A percentile compares a stretch with the other conserved stretches of the same genome.
These are phyloP conservation scores for Neospora caninum DNA, from an alignment of 169 alveolate genomes.

Conservation along the genomic window DNA sequence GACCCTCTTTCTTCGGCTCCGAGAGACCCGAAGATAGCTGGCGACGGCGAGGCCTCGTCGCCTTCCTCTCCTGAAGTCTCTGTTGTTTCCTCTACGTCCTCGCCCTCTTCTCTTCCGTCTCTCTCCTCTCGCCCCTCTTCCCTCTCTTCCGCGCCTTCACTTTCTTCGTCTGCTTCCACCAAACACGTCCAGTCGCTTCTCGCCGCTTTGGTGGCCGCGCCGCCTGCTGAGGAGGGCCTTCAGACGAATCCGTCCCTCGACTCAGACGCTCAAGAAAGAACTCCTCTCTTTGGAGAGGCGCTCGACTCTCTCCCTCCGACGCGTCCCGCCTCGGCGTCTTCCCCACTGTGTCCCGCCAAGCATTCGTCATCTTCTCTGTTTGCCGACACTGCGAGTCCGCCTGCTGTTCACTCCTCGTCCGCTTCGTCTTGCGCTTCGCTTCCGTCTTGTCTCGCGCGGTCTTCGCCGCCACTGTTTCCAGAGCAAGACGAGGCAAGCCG, in stretches of 20 bases:
- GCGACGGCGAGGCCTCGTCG: too few relatives aligned
- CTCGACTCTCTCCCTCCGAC: neutral
- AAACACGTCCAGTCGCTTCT: neutral
- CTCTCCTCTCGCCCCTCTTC: slow-evolving; percentile 2
- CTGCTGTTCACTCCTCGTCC: too few relatives aligned
- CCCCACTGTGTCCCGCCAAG: neutral
- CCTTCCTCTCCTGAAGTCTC: neutral
- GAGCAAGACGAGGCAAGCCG: neutral
- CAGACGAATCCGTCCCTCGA: neutral
- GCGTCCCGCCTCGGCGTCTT: neutral
- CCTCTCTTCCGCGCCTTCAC: neutral
- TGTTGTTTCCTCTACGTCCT: neutral
- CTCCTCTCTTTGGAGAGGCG: neutral
- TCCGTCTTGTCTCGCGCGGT: too few relatives aligned
- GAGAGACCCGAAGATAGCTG: neutral
- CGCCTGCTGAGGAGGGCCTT: neutral
- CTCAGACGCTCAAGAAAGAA: neutral
- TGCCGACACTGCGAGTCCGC: too few relatives aligned
- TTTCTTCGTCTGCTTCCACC: neutral
- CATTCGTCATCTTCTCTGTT: neutral
- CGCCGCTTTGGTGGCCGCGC: neutral
- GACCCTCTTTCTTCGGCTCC: neutral
- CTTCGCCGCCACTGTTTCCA: neutral
- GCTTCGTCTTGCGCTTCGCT: too few relatives aligned
- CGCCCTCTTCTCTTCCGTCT: neutral